Evolutionary conservation across 1,284 basidiomycete species (phyloP).

Genomic region (Ustilago cynodontis): DNA sequence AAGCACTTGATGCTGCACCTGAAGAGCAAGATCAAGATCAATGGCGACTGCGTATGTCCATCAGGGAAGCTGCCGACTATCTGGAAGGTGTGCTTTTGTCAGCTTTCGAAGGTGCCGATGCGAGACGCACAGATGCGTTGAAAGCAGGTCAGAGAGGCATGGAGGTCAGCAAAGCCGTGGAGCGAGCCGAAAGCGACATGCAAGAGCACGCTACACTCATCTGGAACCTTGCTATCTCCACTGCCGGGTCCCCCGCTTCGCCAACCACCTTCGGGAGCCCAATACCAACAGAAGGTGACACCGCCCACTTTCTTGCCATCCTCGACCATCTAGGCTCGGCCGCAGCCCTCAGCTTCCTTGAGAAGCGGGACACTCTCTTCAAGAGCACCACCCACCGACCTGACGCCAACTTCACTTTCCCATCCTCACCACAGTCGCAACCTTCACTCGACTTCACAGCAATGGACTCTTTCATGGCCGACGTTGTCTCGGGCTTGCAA

Average conservation of each 20-base stretch:
- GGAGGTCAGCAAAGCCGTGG: conserved; percentile 45
- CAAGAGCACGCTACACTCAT: conserved; percentile 40
- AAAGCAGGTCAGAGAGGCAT: conserved; percentile 45
- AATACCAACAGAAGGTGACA: conserved; percentile 79
- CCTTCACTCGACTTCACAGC: conserved; percentile 82
- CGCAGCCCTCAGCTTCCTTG: conserved; percentile 78
- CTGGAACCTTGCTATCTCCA: conserved; percentile 35
- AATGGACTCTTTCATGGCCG: conserved; percentile 90
- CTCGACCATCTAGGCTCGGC: conserved; percentile 39
- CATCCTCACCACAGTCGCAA: conserved; percentile 10
- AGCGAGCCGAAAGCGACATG: conserved; percentile 45
- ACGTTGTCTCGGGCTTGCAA: conserved; percentile 76
- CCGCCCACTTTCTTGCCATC: conserved; percentile 80
- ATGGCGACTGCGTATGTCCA: conserved; percentile 33
- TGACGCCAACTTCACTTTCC: conserved; percentile 75
- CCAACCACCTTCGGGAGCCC: neutral
- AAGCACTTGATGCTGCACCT: neutral
- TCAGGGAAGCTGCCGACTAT: conserved; percentile 77
- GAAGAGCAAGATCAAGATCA: conserved; percentile 23
- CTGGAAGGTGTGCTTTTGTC: conserved; percentile 86
- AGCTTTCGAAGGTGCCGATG: conserved; percentile 85
- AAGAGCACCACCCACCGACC: conserved; percentile 80
- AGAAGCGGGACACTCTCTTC: conserved; percentile 94
- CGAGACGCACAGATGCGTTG: conserved; percentile 71
- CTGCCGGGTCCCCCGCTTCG: conserved; percentile 4